Evolutionary conservation across 768 basidiomycete genomes (phyloP), one percentile per base, ranked within the genome.

Genomic region (Strobilomyces echinocephalus): DNA sequence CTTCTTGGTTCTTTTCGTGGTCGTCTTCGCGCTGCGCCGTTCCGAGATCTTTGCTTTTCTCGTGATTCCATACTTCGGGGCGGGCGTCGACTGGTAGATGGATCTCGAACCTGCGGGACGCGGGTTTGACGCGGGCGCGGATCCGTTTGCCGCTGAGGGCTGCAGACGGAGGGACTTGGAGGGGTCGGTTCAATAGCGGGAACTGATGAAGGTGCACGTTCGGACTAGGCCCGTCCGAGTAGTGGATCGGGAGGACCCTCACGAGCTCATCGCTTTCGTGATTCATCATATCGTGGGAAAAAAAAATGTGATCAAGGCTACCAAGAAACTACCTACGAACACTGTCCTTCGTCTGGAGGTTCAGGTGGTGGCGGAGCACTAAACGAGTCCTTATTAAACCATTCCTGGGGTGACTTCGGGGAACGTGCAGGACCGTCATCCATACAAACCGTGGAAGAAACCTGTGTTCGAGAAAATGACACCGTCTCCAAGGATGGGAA

Each of bases 61-160:
- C 87, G n/a, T 66, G 65, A 61, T 87, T 92, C 84, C 87, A 91
- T 15, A 93, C 87, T 57, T 91, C 88, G 16, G 82, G 73, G 34
- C 91, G 83, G 20, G 81, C 81, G 65, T 93, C 91, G n/a, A 82
- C 79, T 5, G 91, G 91, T 12, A 93, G 77, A 67, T 91, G 88
- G 21, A 93, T 76, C 67, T 93, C 91, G 31, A 88, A 66, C 58
- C 83, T 75, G 48, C 76, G 79, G 35, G 79, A 74, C 36, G 75
- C 71, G 4, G 84, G 78, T 68, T 91, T 91, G 57, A 84, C 72
- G 33, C 90, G 81, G 7, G 88, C 88, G 33, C 76, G 77, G 51
- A 93, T 88, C 21, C 81, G 79, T 69, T 91, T 91, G 8, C 91
- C 91, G 61, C 82, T 85, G 33, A 77, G 63, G 36, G 72, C 66